A percentile compares a stretch with the other conserved stretches of the same genome.
These are phyloP conservation scores for Penicillium angulare DNA, from an alignment of 495 filamentous ascomycete species.

Conservation along the genomic window DNA sequence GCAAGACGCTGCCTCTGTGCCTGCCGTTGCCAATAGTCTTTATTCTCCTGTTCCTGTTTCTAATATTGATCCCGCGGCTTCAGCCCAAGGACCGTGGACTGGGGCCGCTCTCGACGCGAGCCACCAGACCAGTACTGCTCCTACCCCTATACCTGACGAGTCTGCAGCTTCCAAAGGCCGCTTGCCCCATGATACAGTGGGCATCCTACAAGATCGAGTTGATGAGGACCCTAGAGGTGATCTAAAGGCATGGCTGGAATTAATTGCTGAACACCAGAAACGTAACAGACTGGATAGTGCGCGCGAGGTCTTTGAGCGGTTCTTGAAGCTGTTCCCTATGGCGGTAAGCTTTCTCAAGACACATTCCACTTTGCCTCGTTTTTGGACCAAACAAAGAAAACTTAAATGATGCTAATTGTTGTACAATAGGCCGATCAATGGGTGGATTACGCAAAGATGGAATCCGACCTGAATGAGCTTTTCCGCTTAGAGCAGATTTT, in stretches of 20 bases:
- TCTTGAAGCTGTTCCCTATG: conserved; percentile 82
- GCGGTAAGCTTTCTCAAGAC: conserved; percentile 64
- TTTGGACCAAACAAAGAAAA: neutral
- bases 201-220: conserved; percentile 85
- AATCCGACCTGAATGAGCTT: conserved; percentile 77
- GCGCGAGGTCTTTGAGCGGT: conserved; percentile 77
- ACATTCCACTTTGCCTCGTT: neutral
- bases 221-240: conserved; percentile 90
- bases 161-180: conserved; percentile 51
- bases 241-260: conserved; percentile 79
- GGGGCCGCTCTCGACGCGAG: conserved; percentile 38
- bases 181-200: conserved; percentile 73
- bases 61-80: conserved; percentile 46
- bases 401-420: conserved; percentile 11
- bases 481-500: conserved; percentile 78
- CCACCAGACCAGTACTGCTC: conserved; percentile 37
- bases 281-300: conserved; percentile 80
- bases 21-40: conserved; percentile 54
- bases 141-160: conserved; percentile 38
- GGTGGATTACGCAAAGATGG: conserved; percentile 83
- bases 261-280: conserved; percentile 82
- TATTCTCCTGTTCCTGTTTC: conserved; percentile 48
- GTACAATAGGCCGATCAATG: conserved; percentile 76
- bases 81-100: conserved; percentile 39
- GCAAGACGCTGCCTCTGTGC: conserved; percentile 52